Evolutionary conservation across 2,329 filamentous ascomycete genomes (phyloP).

Genomic region (Xenoacremonium recifei): DNA sequence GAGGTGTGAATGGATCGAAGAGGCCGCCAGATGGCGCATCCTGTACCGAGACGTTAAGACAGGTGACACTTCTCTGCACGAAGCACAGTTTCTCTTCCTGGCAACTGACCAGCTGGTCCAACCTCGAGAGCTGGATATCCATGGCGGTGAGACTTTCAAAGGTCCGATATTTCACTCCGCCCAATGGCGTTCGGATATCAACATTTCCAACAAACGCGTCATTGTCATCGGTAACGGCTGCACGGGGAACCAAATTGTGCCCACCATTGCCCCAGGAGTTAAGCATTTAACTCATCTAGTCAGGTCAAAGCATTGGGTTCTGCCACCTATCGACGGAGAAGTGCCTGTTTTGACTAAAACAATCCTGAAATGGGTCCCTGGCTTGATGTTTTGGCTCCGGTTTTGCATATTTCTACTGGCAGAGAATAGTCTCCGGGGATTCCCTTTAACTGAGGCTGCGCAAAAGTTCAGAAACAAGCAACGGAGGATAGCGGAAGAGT

Average conservation of each 20-base stretch:
- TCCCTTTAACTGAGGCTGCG: slow-evolving; percentile 37
- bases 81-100: slow-evolving; percentile 39
- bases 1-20: slow-evolving; percentile 38
- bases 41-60: slow-evolving; percentile 23
- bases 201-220: slow-evolving; percentile 46
- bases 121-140: slow-evolving; percentile 39
- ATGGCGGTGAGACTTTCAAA: slow-evolving; percentile 49
- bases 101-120: slow-evolving; percentile 33
- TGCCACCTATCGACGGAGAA: slow-evolving; percentile 28
- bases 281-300: slow-evolving; percentile 39
- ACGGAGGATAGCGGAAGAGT: slow-evolving; percentile 38
- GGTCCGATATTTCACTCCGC: slow-evolving; percentile 55
- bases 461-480: slow-evolving; percentile 33
- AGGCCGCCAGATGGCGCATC: slow-evolving; percentile 33
- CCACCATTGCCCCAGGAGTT: slow-evolving; percentile 37
- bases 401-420: slow-evolving; percentile 39
- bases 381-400: slow-evolving; percentile 37
- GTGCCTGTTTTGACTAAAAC: slow-evolving; percentile 13
- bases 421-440: slow-evolving; percentile 33
- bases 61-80: slow-evolving; percentile 28
- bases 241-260: slow-evolving; percentile 53
- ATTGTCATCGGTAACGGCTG: slow-evolving; percentile 56
- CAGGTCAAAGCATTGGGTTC: slow-evolving; percentile 42
- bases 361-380: slow-evolving; percentile 49
- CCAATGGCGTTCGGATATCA: slow-evolving; percentile 51